Conservation (phyloP, 768 basidiomycete species). For the Amanita pallidorosea region DNA sequence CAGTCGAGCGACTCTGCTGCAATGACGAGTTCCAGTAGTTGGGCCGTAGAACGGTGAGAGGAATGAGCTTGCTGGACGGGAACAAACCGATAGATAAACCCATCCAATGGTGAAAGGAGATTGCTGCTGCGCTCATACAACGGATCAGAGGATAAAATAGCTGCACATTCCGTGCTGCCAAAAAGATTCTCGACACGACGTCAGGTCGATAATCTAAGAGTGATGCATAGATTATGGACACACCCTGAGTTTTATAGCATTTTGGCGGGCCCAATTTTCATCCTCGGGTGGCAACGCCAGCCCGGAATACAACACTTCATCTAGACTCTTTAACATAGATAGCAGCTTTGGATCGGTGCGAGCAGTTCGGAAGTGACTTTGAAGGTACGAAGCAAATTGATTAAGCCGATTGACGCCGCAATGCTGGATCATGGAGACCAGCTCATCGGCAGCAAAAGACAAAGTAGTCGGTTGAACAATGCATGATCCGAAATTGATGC, state of each 20-base stretch:
- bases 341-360: conserved; percentile 52
- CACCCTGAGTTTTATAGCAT: conserved; percentile 56
- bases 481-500: conserved; percentile 63
- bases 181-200: conserved; percentile 49
- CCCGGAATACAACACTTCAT: conserved; percentile 59
- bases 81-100: conserved; percentile 56
- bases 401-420: conserved; percentile 66
- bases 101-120: conserved; percentile 47
- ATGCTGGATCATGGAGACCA: conserved; percentile 58
- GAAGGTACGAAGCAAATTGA: conserved; percentile 65
- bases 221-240: conserved; percentile 14
- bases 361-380: conserved; percentile 49
- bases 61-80: conserved; percentile 36
- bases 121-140: conserved; percentile 38
- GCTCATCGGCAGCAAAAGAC: conserved; percentile 56
- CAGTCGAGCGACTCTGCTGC: conserved; percentile 59
- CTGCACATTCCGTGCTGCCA: conserved; percentile 74
- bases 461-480: conserved; percentile 60
- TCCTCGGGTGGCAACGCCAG: conserved; percentile 56
- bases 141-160: conserved; percentile 53
- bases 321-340: conserved; percentile 39
- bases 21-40: conserved; percentile 60
- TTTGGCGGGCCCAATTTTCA: conserved; percentile 57
- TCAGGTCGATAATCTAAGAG: conserved; percentile 14
- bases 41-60: conserved; percentile 42